Evolutionary conservation across 2,329 filamentous ascomycete genomes (phyloP).

Genomic region (Trichoderma breve): DNA sequence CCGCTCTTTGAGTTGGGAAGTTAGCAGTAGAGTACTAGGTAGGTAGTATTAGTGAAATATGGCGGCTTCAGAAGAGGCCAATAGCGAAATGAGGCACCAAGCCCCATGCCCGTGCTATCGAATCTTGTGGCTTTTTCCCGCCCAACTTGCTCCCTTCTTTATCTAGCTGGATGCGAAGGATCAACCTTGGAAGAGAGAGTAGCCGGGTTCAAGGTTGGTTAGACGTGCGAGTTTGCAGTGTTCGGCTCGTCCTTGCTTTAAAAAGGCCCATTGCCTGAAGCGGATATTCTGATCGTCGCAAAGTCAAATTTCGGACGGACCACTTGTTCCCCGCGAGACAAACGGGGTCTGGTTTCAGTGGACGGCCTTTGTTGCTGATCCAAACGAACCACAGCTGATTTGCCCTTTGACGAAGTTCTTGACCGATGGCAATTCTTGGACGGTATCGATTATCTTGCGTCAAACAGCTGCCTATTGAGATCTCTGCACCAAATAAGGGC

Average conservation of each 20-base stretch:
- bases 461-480: background rate
- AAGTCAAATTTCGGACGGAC: background rate
- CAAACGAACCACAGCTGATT: background rate
- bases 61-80: background rate
- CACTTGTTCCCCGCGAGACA: background rate
- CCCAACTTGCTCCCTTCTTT: background rate
- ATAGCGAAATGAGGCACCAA: background rate
- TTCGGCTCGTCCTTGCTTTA: background rate
- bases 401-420: background rate
- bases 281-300: conserved; percentile 9
- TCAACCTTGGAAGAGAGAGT: background rate
- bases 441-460: background rate
- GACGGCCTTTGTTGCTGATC: background rate
- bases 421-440: too few species aligned
- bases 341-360: background rate
- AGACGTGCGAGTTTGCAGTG: background rate
- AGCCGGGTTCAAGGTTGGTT: background rate
- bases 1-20: background rate
- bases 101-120: background rate
- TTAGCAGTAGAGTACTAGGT: background rate
- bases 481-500: background rate
- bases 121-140: background rate
- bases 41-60: background rate
- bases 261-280: background rate
- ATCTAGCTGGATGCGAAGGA: background rate